Conservation (phyloP, 1,139 yeast genomes). For the Pichia sp. region DNA sequence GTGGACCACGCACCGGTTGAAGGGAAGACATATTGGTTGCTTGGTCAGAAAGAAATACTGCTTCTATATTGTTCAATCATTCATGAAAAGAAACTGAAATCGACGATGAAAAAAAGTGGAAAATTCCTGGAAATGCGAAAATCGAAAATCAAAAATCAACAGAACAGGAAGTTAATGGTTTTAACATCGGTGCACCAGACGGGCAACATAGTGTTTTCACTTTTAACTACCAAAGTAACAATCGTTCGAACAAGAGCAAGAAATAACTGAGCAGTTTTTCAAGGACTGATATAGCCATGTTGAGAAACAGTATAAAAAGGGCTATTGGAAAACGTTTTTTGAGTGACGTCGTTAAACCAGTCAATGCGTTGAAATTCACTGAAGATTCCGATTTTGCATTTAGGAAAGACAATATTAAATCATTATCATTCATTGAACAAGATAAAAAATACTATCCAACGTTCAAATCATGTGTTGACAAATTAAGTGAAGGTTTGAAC, state of each 20-base stretch:
- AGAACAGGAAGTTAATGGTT: not conserved
- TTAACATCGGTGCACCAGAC: not conserved
- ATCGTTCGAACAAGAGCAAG: no score
- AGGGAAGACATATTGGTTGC: not conserved
- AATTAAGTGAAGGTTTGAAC: not conserved
- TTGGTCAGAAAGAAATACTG: not conserved
- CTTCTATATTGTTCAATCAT: not conserved
- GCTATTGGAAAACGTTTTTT: not conserved
- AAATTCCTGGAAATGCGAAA: not conserved
- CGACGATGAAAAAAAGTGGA: not conserved
- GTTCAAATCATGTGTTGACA: conserved; percentile 9
- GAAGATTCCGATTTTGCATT: conserved; percentile 39
- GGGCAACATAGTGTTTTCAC: not conserved
- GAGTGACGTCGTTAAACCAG: not conserved
- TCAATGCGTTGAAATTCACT: conserved; percentile 10
- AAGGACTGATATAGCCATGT: not conserved
- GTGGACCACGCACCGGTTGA: conserved; percentile 5
- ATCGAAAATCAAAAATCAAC: not conserved
- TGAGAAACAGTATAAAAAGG: not conserved
- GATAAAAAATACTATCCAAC: conserved; percentile 25
- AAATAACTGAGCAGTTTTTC: no score
- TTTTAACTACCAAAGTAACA: no score
- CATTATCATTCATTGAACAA: conserved; percentile 14
- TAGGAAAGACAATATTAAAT: conserved; percentile 27
- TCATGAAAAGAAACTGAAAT: not conserved